Conservation (phyloP, 495 filamentous ascomycete species). For the Halenospora varia region DNA sequence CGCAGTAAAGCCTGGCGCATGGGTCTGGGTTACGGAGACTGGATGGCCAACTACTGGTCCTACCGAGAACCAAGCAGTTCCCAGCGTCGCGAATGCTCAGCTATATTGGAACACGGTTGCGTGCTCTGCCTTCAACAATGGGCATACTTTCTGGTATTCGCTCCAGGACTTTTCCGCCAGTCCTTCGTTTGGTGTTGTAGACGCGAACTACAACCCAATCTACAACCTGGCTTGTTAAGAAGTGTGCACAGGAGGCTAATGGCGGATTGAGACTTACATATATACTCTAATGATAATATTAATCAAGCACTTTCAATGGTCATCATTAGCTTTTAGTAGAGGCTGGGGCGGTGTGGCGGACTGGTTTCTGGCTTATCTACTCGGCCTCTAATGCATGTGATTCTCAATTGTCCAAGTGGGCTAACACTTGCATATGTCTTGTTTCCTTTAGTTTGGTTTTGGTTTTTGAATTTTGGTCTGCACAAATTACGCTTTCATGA, state of each 20-base stretch:
- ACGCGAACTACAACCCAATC: slow-evolving; percentile 36
- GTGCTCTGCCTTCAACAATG: slow-evolving; percentile 60
- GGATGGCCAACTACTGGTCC: slow-evolving; percentile 75
- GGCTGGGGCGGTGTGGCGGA: too few relatives aligned
- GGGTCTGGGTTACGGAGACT: slow-evolving; percentile 85
- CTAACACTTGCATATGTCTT: too few relatives aligned
- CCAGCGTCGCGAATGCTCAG: slow-evolving; percentile 65
- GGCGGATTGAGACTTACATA: neutral
- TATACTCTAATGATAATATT: neutral
- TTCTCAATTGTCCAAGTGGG: too few relatives aligned
- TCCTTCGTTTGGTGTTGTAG: slow-evolving; percentile 65
- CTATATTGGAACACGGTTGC: slow-evolving; percentile 73
- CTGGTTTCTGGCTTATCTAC: too few relatives aligned
- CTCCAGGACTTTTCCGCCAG: slow-evolving; percentile 64
- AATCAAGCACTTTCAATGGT: neutral
- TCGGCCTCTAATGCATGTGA: too few relatives aligned
- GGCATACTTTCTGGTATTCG: slow-evolving; percentile 73
- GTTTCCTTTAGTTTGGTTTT: too few relatives aligned
- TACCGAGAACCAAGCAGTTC: slow-evolving; percentile 54
- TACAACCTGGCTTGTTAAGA: slow-evolving; percentile 20
- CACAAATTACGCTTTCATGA: too few relatives aligned
- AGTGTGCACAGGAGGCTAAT: neutral
- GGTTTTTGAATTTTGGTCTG: too few relatives aligned
- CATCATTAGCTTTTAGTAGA: too few relatives aligned
- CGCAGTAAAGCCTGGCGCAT: slow-evolving; percentile 54